Evolutionary conservation across 192 early-diverging fungal genomes (phyloP).

Genomic region (Entophlyctis luteolus): DNA sequence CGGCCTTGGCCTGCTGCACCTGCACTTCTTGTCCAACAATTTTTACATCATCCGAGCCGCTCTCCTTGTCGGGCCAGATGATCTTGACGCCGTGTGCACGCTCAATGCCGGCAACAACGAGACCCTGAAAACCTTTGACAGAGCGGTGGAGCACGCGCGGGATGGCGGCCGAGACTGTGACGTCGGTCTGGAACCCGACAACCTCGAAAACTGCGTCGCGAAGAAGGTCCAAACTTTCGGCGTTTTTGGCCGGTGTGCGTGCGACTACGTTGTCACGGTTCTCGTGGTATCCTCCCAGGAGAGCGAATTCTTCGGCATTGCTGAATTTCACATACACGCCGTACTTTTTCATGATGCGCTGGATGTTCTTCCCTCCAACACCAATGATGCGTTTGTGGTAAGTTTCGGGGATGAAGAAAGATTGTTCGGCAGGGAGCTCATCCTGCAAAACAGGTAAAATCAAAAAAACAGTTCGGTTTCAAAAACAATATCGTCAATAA

Average conservation of each 20-base stretch:
- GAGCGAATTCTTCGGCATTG: slow-evolving; percentile 70
- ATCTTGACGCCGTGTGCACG: slow-evolving; percentile 57
- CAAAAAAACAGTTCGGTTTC: not conserved
- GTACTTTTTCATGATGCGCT: slow-evolving; percentile 84
- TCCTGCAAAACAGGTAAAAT: slow-evolving; percentile 42
- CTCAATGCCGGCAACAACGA: slow-evolving; percentile 51
- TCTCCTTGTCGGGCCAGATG: slow-evolving; percentile 63
- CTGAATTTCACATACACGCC: slow-evolving; percentile 87
- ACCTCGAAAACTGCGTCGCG: slow-evolving; percentile 66
- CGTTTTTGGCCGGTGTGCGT: slow-evolving; percentile 73
- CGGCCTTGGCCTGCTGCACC: slow-evolving; percentile 49
- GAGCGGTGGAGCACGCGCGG: slow-evolving; percentile 58
- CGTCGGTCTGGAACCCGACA: slow-evolving; percentile 43
- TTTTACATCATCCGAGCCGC: slow-evolving; percentile 53
- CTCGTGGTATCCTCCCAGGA: slow-evolving; percentile 71
- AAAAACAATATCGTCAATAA: not conserved
- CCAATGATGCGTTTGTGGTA: slow-evolving; percentile 87
- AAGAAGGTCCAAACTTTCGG: slow-evolving; percentile 55
- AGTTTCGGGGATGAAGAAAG: slow-evolving; percentile 75
- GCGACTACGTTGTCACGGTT: slow-evolving; percentile 82
- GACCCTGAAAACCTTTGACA: slow-evolving; percentile 47
- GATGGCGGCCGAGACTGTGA: slow-evolving; percentile 45
- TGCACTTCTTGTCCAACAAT: slow-evolving; percentile 58
- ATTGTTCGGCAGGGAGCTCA: slow-evolving; percentile 82
- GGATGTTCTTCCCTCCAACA: slow-evolving; percentile 83